A percentile compares a stretch with the other conserved stretches of the same genome.
phyloP scores from a whole-genome alignment of 2,329 filamentous ascomycete genomes.

The Periglandula ipomoeae region DNA sequence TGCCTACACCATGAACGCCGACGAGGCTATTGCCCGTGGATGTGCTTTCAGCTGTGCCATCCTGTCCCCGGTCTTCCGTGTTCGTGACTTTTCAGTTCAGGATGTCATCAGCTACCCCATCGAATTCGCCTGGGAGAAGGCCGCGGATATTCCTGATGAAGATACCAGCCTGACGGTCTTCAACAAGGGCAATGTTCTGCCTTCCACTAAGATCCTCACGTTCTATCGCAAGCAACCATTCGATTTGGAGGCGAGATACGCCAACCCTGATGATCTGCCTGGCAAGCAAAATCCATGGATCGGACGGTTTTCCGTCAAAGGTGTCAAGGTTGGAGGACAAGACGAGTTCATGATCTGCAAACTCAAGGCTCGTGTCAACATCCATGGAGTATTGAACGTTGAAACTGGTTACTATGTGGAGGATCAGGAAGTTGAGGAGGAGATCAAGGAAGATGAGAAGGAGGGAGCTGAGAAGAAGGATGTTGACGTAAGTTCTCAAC shows the following conservation, averaged over 20 bases:
- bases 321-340: constrained; percentile 84
- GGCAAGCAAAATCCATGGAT: constrained; percentile 93
- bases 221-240: constrained; percentile 99
- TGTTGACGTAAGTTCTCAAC: constrained; percentile 56
- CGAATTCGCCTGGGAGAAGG: constrained; percentile 98
- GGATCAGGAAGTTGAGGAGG: constrained; percentile 94
- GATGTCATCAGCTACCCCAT: constrained; percentile 98
- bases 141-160: constrained; percentile 94
- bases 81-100: constrained; percentile 95
- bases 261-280: constrained; percentile 75
- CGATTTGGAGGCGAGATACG: constrained; percentile 90
- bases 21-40: constrained; percentile 91
- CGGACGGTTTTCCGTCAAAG: constrained; percentile 95
- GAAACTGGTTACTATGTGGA: constrained; percentile 98
- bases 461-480: constrained; percentile 62
- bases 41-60: constrained; percentile 98
- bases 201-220: constrained; percentile 97
- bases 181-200: constrained; percentile 93
- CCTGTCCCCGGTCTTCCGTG: constrained; percentile 93
- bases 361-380: constrained; percentile 92
- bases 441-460: constrained; percentile 67
- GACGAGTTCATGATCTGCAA: constrained; percentile 99
- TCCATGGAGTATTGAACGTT: constrained; percentile 92
- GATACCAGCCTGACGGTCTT: constrained; percentile 96
- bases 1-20: constrained; percentile 95